phyloP scores from a whole-genome alignment of 2,329 filamentous ascomycete species.

The Fusarium temperatum region DNA sequence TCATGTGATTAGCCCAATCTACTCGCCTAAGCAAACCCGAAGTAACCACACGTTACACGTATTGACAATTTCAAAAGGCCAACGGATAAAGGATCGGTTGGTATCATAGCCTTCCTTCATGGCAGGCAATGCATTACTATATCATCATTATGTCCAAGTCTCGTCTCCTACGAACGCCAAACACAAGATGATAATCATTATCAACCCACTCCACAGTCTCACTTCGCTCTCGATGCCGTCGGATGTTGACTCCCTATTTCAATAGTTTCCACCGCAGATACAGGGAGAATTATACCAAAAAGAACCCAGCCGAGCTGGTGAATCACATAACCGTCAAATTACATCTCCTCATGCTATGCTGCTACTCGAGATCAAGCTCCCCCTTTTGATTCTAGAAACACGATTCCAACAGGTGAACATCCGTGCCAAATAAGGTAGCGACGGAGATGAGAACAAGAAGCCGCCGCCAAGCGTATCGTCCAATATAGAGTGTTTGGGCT shows the following conservation, averaged over 20 bases:
- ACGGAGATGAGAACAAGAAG: conserved; percentile 21
- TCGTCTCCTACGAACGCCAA: conserved; percentile 21
- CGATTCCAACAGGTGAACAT: conserved; percentile 15
- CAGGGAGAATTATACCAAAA: background rate
- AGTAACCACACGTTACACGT: background rate
- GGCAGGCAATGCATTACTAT: conserved; percentile 33
- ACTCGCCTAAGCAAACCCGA: background rate
- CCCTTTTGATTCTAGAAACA: conserved; percentile 17
- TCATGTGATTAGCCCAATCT: background rate
- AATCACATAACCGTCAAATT: background rate
- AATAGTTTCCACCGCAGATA: background rate
- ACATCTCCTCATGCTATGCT: conserved; percentile 3
- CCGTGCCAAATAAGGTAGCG: conserved; percentile 4
- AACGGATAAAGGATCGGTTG: background rate
- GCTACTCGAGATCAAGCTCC: background rate
- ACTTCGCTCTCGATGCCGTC: background rate
- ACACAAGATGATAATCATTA: conserved; percentile 1
- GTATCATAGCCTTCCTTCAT: conserved; percentile 3
- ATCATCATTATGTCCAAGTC: conserved; percentile 33
- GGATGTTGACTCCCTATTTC: background rate
- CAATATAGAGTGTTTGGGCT: conserved; percentile 5
- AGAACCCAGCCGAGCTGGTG: background rate
- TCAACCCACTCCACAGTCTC: background rate
- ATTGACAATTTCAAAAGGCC: too few relatives aligned
- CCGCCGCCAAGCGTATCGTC: conserved; percentile 7